Percentiles rank a stretch among this genome's conserved stretches.
Conservation (phyloP, 495 filamentous ascomycete genomes). For the Polyplosphaeria fusca region DNA sequence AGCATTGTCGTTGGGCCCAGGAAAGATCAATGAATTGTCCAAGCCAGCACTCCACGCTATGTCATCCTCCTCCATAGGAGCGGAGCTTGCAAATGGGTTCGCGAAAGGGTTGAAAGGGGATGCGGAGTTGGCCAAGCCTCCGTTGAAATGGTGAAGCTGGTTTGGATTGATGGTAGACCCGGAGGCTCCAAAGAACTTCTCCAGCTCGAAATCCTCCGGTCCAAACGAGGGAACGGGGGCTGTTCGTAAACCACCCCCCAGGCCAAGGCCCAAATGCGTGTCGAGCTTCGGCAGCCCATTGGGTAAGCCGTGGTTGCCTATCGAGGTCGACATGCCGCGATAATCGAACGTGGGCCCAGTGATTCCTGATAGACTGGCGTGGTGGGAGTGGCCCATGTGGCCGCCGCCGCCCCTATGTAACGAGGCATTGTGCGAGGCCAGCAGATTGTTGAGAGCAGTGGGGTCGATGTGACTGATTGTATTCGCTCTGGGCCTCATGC, state of each 20-base stretch:
- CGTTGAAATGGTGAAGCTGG: conserved; percentile 80
- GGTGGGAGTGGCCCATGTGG: conserved; percentile 29
- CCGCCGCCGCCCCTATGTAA: conserved; percentile 49
- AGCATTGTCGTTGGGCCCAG: conserved; percentile 66
- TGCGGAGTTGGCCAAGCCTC: conserved; percentile 67
- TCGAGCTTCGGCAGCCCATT: conserved; percentile 80
- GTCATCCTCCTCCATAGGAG: conserved; percentile 67
- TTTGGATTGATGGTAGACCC: conserved; percentile 88
- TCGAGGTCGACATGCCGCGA: conserved; percentile 66
- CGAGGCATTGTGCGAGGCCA: conserved; percentile 54
- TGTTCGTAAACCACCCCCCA: conserved; percentile 67
- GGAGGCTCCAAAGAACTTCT: conserved; percentile 61
- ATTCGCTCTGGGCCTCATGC: conserved; percentile 87
- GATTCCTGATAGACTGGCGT: conserved; percentile 50
- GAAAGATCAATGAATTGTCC: conserved; percentile 71
- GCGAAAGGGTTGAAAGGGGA: conserved; percentile 71
- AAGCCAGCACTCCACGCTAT: conserved; percentile 88
- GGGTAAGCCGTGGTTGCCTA: conserved; percentile 60
- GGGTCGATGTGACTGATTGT: conserved; percentile 95
- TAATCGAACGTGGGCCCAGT: conserved; percentile 62
- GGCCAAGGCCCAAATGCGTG: conserved; percentile 65
- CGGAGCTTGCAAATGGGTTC: conserved; percentile 49
- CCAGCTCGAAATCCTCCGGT: conserved; percentile 67
- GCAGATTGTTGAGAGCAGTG: conserved; percentile 67
- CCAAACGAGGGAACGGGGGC: conserved; percentile 68